These are phyloP conservation scores for Lupinus albus DNA, from an alignment of 306 rosid genomes.

Conservation along the genomic window DNA sequence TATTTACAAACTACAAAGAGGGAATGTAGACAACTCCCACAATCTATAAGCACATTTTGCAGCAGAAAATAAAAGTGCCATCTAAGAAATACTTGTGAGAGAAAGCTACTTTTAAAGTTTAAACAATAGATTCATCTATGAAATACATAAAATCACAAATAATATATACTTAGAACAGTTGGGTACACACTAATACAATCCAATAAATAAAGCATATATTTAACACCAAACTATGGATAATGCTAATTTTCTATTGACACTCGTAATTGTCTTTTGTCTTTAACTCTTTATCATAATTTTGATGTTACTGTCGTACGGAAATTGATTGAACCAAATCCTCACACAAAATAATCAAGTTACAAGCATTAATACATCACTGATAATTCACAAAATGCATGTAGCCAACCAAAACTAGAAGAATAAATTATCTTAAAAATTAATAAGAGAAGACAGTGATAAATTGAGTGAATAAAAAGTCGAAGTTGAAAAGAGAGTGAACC, in stretches of 20 bases:
- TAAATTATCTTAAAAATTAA: neutral
- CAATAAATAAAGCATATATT: neutral
- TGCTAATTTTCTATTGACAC: no score
- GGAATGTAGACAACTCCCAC: neutral
- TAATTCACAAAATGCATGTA: constrained; percentile 33
- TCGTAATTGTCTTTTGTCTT: no score
- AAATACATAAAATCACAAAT: neutral
- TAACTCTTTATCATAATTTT: no score
- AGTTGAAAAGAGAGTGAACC: constrained; percentile 35
- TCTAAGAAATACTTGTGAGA: no score
- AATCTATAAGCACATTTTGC: neutral
- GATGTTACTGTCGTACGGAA: neutral
- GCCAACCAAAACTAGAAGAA: neutral
- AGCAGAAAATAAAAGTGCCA: neutral
- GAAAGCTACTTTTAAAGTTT: neutral
- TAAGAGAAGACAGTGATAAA: neutral
- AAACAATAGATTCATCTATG: neutral
- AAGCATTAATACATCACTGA: neutral
- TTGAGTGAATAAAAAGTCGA: constrained; percentile 9
- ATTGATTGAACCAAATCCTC: neutral
- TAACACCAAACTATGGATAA: neutral
- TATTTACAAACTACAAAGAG: neutral
- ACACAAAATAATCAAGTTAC: neutral
- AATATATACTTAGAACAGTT: neutral
- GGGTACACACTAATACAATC: neutral